Percentiles rank a stretch among this genome's conserved stretches.
phyloP scores from a whole-genome alignment of 2,329 filamentous ascomycete genomes.

The Epichloe festucae region DNA sequence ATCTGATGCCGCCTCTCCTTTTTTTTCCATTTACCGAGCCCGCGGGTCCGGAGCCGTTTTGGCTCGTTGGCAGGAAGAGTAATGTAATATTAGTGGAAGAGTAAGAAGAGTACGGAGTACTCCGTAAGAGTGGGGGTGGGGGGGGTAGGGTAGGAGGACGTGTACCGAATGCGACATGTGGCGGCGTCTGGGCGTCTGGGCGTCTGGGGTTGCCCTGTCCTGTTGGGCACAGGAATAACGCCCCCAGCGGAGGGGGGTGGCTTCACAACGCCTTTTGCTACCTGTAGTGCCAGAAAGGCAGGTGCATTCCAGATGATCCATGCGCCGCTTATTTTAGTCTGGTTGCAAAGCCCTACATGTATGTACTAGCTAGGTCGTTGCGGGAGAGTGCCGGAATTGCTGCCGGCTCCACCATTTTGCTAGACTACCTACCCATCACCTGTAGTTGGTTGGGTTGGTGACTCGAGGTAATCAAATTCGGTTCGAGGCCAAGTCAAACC shows the following conservation, averaged over 20 bases:
- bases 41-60: not conserved
- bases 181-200: not conserved
- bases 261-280: not conserved
- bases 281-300: no score
- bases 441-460: not conserved
- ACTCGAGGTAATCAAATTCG: not conserved
- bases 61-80: no score
- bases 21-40: not conserved
- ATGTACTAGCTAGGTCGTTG: constrained; percentile 8
- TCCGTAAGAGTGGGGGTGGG: no score
- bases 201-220: not conserved
- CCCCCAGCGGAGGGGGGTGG: not conserved
- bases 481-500: not conserved
- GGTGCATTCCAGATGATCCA: not conserved
- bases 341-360: constrained; percentile 4
- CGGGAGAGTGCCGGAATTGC: constrained; percentile 18
- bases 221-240: not conserved
- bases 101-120: no score
- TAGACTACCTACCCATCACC: not conserved
- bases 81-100: no score
- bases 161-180: not conserved
- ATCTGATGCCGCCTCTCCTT: not conserved
- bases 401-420: constrained; percentile 16
- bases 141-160: no score
- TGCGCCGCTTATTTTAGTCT: not conserved